These are phyloP conservation scores for Rhodosporidiobolus odoratus DNA, from an alignment of 768 basidiomycete species.

Conservation along the genomic window DNA sequence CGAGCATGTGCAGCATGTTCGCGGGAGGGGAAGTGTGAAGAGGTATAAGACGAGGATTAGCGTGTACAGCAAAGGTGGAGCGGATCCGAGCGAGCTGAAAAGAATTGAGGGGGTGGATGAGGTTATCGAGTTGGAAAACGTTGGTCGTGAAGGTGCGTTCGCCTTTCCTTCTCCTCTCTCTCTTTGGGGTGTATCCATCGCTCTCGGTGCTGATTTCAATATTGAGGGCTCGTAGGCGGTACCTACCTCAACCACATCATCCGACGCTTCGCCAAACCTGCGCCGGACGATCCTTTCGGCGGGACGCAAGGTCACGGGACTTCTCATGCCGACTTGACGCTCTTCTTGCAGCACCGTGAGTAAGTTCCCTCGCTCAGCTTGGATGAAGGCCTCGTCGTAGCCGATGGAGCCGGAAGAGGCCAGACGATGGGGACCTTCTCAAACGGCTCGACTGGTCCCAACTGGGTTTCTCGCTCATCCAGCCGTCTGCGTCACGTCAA, in stretches of 20 bases:
- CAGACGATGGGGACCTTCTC: too few relatives aligned
- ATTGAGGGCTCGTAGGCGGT: background rate
- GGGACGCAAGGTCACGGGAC: background rate
- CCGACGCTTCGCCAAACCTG: background rate
- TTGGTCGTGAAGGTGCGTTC: conserved; percentile 12
- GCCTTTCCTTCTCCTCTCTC: background rate
- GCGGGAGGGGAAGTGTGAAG: background rate
- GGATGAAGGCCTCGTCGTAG: too few relatives aligned
- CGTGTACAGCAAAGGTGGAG: conserved; percentile 5
- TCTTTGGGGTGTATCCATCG: too few relatives aligned
- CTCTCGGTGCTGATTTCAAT: background rate
- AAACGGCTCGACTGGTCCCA: too few relatives aligned
- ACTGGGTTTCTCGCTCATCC: too few relatives aligned
- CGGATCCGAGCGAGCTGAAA: background rate
- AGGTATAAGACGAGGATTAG: background rate
- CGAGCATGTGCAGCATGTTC: background rate
- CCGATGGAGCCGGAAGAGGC: too few relatives aligned
- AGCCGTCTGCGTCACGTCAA: too few relatives aligned
- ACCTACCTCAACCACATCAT: conserved; percentile 23
- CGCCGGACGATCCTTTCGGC: background rate
- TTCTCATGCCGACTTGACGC: conserved; percentile 8
- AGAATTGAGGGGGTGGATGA: conserved; percentile 8
- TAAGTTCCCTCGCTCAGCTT: background rate
- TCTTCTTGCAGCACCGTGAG: conserved; percentile 24
- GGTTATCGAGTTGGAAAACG: conserved; percentile 6